These are phyloP conservation scores for Sporobolus alterniflorus DNA, from an alignment of 202 grass and related monocot species.

Conservation along the genomic window DNA sequence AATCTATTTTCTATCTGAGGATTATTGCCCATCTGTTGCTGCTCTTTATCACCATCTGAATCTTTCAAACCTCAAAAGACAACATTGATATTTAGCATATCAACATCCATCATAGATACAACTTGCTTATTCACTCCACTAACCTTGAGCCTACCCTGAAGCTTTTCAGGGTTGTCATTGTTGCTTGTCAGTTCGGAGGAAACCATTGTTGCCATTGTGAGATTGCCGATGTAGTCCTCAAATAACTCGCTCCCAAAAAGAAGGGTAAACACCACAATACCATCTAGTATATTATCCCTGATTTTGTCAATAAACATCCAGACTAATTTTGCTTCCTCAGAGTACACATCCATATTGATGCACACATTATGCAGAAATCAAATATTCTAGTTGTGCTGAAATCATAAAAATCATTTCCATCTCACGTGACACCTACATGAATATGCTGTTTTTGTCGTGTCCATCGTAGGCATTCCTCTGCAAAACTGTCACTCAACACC, in stretches of 20 bases:
- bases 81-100: background rate
- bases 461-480: constrained; percentile 96
- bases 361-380: background rate
- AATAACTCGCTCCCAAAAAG: constrained; percentile 95
- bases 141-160: constrained; percentile 97
- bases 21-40: constrained; percentile 36
- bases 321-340: background rate
- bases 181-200: constrained; percentile 76
- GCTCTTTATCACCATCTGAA: constrained; percentile 51
- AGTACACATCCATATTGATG: background rate
- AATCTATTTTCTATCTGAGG: constrained; percentile 40
- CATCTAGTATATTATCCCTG: constrained; percentile 97
- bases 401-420: background rate
- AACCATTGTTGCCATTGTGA: constrained; percentile 94
- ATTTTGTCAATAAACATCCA: background rate
- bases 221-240: constrained; percentile 90
- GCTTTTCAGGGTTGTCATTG: constrained; percentile 73
- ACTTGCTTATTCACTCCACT: constrained; percentile 4
- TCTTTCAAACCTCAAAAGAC: constrained; percentile 70
- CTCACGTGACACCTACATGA: constrained; percentile 45
- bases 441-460: constrained; percentile 81
- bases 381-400: background rate
- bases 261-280: constrained; percentile 84
- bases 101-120: constrained; percentile 11
- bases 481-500: constrained; percentile 79